Evolutionary conservation across 2,329 filamentous ascomycete genomes (phyloP), one percentile per base, ranked within the genome.

Genomic region (Diaporthe batatas): DNA sequence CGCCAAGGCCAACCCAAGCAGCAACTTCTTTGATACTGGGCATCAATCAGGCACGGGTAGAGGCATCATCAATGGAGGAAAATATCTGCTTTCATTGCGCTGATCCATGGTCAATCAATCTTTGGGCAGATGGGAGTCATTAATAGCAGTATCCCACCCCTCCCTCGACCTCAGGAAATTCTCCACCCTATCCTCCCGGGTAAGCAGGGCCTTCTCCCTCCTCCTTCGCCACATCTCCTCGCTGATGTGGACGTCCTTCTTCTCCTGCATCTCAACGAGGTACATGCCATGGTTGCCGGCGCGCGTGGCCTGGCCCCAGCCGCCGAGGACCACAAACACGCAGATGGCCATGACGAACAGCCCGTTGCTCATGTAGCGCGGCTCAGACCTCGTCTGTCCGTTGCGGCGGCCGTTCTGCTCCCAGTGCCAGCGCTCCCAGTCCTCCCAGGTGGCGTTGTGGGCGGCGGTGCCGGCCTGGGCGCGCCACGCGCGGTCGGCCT

Each of bases 381-480:
- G 88, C 75, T 87, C 83, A 77, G 90, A 89, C 75, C 82, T 84
- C 78, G 81, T 78, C 75, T 86, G 84, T 64, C 86, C 81, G 79
- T 85, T 81, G 79, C 85, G 81, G 32, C 55, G 18, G 55, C 21
- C 39, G 34, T 54, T 59, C 7, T 58, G 32, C 81, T 86, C 81
- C 44, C 90, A 86, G 77, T 93, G 89, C 91, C 93, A 97, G 57
- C 87, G 88, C 84, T 98, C 94, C 95, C 95, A 98, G 81, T 99
- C 96, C 81, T 99, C 96, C 96, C 96, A 99, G 0, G 96, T 98
- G 0, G 94, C 96, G 81, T 98, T 98, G 77, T 84, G 83, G 67
- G 87, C 87, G 16, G 89, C 81, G 70, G 82, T 88, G 32, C 84
- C 85, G 0, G 85, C 84, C 44, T 80, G 79, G 18, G 83, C 77